phyloP scores from a whole-genome alignment of 306 rosid species.

The Medicago arabica region DNA sequence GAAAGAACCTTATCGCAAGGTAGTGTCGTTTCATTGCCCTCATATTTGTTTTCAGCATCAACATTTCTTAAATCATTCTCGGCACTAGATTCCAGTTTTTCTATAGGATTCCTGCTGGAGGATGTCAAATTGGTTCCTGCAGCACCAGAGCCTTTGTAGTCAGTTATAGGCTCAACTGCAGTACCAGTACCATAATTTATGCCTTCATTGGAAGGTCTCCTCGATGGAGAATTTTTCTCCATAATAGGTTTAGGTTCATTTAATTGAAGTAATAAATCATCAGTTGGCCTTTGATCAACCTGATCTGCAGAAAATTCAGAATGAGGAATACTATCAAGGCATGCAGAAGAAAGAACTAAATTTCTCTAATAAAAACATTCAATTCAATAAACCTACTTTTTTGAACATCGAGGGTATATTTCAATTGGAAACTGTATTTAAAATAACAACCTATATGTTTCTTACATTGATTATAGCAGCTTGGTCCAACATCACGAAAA shows the following conservation, averaged over 20 bases:
- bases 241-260: constrained; percentile 49
- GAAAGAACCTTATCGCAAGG: constrained; percentile 40
- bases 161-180: constrained; percentile 35
- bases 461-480: constrained; percentile 39
- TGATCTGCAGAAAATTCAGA: not conserved
- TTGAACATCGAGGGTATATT: constrained; percentile 6
- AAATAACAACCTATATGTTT: not conserved
- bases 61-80: constrained; percentile 65
- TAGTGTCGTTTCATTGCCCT: constrained; percentile 44
- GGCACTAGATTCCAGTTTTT: constrained; percentile 63
- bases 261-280: constrained; percentile 40
- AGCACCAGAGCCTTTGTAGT: constrained; percentile 45
- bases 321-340: constrained; percentile 22
- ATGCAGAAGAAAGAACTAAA: constrained; percentile 11
- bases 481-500: constrained; percentile 64
- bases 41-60: constrained; percentile 44
- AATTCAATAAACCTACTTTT: constrained; percentile 2
- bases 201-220: constrained; percentile 30
- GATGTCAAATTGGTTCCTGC: constrained; percentile 37
- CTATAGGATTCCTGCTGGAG: constrained; percentile 42
- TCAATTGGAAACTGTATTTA: not conserved
- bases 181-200: constrained; percentile 30
- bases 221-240: constrained; percentile 43
- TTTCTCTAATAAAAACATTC: constrained; percentile 2
- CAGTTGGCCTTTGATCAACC: not conserved